These are phyloP conservation scores for Adansonia rubrostipa DNA, from an alignment of 441 rosid genomes.

Conservation along the genomic window DNA sequence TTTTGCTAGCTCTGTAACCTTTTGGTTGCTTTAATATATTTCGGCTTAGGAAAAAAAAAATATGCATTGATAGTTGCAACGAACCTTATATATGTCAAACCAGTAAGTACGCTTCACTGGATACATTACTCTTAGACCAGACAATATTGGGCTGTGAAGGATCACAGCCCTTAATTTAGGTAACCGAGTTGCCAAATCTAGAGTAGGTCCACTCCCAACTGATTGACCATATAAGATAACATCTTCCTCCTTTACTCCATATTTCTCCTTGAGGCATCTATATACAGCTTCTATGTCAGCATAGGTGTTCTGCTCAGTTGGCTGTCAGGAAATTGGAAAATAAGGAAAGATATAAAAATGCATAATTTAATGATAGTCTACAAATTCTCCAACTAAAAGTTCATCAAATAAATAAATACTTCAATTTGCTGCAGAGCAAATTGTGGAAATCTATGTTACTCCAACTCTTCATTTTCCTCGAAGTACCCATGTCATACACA, in stretches of 20 bases:
- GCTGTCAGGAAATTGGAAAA: constrained; percentile 46
- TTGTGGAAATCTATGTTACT: not conserved
- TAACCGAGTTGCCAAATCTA: constrained; percentile 76
- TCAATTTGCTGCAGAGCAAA: not conserved
- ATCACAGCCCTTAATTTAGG: constrained; percentile 80
- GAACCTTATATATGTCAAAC: constrained; percentile 92
- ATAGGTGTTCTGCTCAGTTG: constrained; percentile 87
- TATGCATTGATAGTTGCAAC: constrained; percentile 8
- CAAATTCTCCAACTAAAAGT: not conserved
- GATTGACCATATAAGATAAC: constrained; percentile 35
- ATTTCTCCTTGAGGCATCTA: constrained; percentile 74
- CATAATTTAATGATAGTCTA: not conserved
- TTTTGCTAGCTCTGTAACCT: too few species aligned
- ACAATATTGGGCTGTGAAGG: constrained; percentile 89
- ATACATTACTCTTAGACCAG: constrained; percentile 89
- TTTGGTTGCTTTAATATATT: too few species aligned
- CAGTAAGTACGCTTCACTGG: constrained; percentile 90
- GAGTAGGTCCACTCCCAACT: constrained; percentile 93
- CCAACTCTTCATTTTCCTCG: too few species aligned
- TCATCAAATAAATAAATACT: not conserved
- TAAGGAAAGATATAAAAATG: not conserved
- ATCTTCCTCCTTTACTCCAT: constrained; percentile 81
- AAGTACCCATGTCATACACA: too few species aligned
- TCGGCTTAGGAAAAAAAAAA: too few species aligned
- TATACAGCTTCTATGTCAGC: constrained; percentile 82